phyloP scores from a whole-genome alignment of 2,329 filamentous ascomycete genomes.

The Gnomoniopsis sp. region DNA sequence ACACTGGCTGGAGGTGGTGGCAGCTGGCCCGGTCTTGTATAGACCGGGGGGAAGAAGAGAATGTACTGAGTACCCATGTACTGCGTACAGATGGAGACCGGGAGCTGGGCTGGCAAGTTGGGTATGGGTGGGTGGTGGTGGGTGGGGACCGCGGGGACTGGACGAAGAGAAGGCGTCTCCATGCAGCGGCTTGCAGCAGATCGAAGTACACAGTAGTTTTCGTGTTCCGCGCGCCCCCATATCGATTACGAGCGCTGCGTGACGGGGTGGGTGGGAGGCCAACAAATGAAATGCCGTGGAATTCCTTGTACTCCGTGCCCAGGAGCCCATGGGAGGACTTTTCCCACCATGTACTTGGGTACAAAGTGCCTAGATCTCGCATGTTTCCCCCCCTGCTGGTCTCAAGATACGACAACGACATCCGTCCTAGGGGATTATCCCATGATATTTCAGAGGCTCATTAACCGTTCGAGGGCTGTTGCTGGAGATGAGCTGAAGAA shows the following conservation, averaged over 20 bases:
- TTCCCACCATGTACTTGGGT: background rate
- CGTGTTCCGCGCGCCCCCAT: conserved; percentile 11
- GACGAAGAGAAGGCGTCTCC: conserved; percentile 11
- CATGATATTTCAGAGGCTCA: background rate
- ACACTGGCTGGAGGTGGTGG: conserved; percentile 4
- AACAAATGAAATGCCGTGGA: conserved; percentile 10
- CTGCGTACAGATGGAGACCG: background rate
- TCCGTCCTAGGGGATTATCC: background rate
- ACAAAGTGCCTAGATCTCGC: background rate
- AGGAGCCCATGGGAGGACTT: background rate
- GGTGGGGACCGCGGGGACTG: conserved; percentile 15
- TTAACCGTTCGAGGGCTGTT: background rate
- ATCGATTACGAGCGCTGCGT: conserved; percentile 13
- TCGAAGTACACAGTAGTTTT: conserved; percentile 14
- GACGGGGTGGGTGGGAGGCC: conserved; percentile 12
- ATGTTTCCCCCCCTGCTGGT: background rate
- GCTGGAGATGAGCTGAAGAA: background rate
- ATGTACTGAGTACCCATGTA: conserved; percentile 4
- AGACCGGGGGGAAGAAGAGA: conserved; percentile 4
- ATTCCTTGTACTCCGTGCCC: background rate
- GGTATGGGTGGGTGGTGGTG: conserved; percentile 3
- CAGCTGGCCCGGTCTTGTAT: conserved; percentile 9
- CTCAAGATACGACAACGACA: background rate
- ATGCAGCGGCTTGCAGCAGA: conserved; percentile 13
- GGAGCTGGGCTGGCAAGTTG: background rate